Evolutionary conservation across 2,329 filamentous ascomycete genomes (phyloP).

Genomic region (Colletotrichum truncatum): DNA sequence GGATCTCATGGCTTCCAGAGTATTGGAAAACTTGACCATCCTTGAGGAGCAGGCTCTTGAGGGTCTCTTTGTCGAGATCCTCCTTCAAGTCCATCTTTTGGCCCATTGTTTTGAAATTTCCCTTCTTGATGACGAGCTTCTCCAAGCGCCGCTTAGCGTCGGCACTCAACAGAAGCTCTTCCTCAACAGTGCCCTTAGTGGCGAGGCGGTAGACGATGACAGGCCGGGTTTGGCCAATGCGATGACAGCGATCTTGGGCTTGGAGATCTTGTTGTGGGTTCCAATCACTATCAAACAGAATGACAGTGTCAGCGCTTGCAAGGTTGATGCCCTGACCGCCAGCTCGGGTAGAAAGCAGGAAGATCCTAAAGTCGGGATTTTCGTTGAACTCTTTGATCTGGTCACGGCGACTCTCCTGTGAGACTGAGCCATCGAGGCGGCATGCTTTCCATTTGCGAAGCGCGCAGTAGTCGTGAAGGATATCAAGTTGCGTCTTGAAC

Average conservation of each 20-base stretch:
- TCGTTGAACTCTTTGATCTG: slow-evolving; percentile 81
- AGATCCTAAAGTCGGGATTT: slow-evolving; percentile 74
- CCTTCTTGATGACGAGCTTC: slow-evolving; percentile 95
- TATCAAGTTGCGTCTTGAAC: slow-evolving; percentile 93
- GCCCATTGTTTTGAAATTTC: slow-evolving; percentile 77
- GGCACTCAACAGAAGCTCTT: slow-evolving; percentile 84
- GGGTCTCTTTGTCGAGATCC: slow-evolving; percentile 67
- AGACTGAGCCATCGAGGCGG: slow-evolving; percentile 89
- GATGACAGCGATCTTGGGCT: slow-evolving; percentile 93
- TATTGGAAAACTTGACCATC: slow-evolving; percentile 75
- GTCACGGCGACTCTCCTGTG: slow-evolving; percentile 74
- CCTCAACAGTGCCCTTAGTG: slow-evolving; percentile 92
- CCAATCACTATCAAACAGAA: slow-evolving; percentile 90
- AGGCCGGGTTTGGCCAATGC: slow-evolving; percentile 91
- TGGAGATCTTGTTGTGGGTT: slow-evolving; percentile 98
- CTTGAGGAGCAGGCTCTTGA: slow-evolving; percentile 71
- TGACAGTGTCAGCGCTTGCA: slow-evolving; percentile 88
- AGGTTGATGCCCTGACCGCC: slow-evolving; percentile 97
- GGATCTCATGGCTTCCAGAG: slow-evolving; percentile 69
- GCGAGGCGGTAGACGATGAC: slow-evolving; percentile 95
- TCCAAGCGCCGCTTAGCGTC: slow-evolving; percentile 93
- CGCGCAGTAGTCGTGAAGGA: slow-evolving; percentile 89
- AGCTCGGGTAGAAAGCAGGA: slow-evolving; percentile 88
- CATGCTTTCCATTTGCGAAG: slow-evolving; percentile 84
- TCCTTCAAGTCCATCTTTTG: slow-evolving; percentile 66